phyloP scores from a whole-genome alignment of 139 green algal species.

The Spirogloea muscicola region DNA sequence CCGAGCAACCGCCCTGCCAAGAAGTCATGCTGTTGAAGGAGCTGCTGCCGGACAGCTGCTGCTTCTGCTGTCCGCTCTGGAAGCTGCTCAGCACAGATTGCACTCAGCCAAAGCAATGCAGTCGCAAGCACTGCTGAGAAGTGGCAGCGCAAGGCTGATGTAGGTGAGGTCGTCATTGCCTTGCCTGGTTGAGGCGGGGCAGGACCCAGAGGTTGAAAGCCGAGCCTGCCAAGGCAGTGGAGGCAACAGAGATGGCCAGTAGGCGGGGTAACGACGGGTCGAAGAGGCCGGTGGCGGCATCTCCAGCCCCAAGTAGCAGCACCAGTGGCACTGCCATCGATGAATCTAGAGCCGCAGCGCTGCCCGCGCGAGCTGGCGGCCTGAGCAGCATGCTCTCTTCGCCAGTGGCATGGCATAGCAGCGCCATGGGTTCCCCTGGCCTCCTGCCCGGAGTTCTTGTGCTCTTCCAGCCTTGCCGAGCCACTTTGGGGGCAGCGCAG shows the following conservation, averaged over 20 bases:
- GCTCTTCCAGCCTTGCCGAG: constrained; percentile 35
- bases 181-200: constrained; percentile 75
- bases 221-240: constrained; percentile 43
- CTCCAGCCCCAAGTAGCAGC: constrained; percentile 62
- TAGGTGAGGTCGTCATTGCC: too few relatives aligned
- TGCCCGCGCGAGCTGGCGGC: constrained; percentile 50
- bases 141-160: too few relatives aligned
- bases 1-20: too few relatives aligned
- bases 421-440: constrained; percentile 71
- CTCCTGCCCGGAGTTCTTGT: constrained; percentile 61
- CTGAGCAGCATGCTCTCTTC: constrained; percentile 55
- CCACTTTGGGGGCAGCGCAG: constrained; percentile 35
- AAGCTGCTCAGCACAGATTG: too few relatives aligned
- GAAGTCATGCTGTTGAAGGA: too few relatives aligned
- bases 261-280: constrained; percentile 71
- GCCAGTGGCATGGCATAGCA: constrained; percentile 74
- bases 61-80: too few relatives aligned
- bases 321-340: constrained; percentile 67
- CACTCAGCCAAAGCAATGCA: too few relatives aligned
- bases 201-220: constrained; percentile 62
- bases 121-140: too few relatives aligned
- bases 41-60: too few relatives aligned
- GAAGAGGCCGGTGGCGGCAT: constrained; percentile 72
- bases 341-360: constrained; percentile 51
- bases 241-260: constrained; percentile 48